phyloP scores from a whole-genome alignment of 345 rosid species.

The Atalantia buxifolia region DNA sequence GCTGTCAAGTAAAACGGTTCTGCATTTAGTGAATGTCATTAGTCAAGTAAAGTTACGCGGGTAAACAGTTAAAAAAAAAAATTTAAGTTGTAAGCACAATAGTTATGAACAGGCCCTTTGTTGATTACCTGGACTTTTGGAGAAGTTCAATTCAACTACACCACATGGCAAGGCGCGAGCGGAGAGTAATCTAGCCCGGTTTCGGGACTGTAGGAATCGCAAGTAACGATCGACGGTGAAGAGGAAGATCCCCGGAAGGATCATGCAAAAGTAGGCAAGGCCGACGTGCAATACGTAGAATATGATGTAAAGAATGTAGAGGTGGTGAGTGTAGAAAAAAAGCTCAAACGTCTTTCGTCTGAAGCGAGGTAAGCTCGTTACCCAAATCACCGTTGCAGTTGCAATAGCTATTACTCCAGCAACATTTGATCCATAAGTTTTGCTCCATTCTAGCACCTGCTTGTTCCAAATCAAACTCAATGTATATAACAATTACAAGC shows the following conservation, averaged over 20 bases:
- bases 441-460: slow-evolving; percentile 58
- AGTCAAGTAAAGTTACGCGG: no score
- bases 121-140: slow-evolving; percentile 39
- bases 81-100: no score
- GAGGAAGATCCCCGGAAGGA: slow-evolving; percentile 67
- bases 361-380: slow-evolving; percentile 38
- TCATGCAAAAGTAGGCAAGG: slow-evolving; percentile 38
- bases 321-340: slow-evolving; percentile 52
- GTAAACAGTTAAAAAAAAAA: no score
- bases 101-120: no score
- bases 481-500: not conserved
- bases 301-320: slow-evolving; percentile 43
- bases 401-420: slow-evolving; percentile 57
- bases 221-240: slow-evolving; percentile 60
- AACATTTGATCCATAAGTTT: slow-evolving; percentile 39
- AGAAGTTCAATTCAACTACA: slow-evolving; percentile 51
- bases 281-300: slow-evolving; percentile 72
- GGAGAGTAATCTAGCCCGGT: slow-evolving; percentile 36
- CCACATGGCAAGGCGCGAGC: slow-evolving; percentile 52
- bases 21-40: no score
- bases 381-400: slow-evolving; percentile 57
- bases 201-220: slow-evolving; percentile 59
- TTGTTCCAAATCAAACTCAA: not conserved
- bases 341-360: slow-evolving; percentile 58
- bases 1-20: not conserved